phyloP scores from a whole-genome alignment of 2,329 filamentous ascomycete species.

The Reticulascus tulasneorum region DNA sequence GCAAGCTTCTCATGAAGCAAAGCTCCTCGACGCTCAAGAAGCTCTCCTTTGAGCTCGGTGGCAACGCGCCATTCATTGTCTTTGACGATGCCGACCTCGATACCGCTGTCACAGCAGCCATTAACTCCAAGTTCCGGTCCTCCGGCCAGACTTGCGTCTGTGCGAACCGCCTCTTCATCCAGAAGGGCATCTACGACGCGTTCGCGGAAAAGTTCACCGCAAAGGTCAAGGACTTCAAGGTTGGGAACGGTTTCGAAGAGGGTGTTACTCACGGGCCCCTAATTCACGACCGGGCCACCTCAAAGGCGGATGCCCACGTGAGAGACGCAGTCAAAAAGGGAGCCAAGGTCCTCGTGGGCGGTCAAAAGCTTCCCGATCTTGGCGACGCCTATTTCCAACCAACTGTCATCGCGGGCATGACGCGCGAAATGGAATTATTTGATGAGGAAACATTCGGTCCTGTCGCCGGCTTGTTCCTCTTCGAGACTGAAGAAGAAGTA shows the following conservation, averaged over 20 bases:
- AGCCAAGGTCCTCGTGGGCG: slow-evolving; percentile 70
- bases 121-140: slow-evolving; percentile 87
- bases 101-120: slow-evolving; percentile 73
- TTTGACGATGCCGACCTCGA: slow-evolving; percentile 95
- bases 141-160: slow-evolving; percentile 96
- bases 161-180: slow-evolving; percentile 79
- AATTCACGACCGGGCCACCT: slow-evolving; percentile 78
- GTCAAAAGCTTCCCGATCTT: slow-evolving; percentile 56
- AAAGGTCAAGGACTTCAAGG: slow-evolving; percentile 69
- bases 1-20: slow-evolving; percentile 83
- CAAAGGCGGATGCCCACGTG: slow-evolving; percentile 77
- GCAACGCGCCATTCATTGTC: slow-evolving; percentile 94
- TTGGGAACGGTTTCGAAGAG: slow-evolving; percentile 69
- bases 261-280: slow-evolving; percentile 75
- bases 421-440: slow-evolving; percentile 75
- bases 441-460: slow-evolving; percentile 94
- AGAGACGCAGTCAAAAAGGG: slow-evolving; percentile 75
- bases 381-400: slow-evolving; percentile 86
- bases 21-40: slow-evolving; percentile 79
- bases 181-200: slow-evolving; percentile 71
- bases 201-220: slow-evolving; percentile 67
- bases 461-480: slow-evolving; percentile 84
- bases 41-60: slow-evolving; percentile 83
- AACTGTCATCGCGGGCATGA: slow-evolving; percentile 87
- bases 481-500: slow-evolving; percentile 85